phyloP scores from a whole-genome alignment of 306 rosid species.

The Cucurbita moschata region DNA sequence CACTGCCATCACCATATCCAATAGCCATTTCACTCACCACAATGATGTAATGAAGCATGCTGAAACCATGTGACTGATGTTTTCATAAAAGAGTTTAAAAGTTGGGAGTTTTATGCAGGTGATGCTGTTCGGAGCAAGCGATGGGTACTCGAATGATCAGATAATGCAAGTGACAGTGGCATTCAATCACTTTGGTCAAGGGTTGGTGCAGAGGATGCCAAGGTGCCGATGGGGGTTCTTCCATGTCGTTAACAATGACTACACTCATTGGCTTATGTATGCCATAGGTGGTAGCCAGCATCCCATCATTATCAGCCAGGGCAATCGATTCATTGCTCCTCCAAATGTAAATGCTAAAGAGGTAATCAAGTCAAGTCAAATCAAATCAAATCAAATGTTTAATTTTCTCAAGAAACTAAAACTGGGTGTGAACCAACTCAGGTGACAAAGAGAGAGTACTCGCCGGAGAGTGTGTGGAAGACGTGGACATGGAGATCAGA shows the following conservation, averaged over 20 bases:
- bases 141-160: conserved; percentile 17
- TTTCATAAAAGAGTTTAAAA: background rate
- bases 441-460: conserved; percentile 61
- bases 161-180: conserved; percentile 69
- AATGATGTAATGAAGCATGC: conserved; percentile 23
- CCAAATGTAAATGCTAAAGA: conserved; percentile 19
- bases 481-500: conserved; percentile 71
- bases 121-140: conserved; percentile 65
- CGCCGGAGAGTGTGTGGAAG: conserved; percentile 20
- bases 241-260: conserved; percentile 65
- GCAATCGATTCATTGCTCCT: conserved; percentile 55
- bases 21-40: conserved; percentile 58
- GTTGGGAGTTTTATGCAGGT: conserved; percentile 21
- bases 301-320: conserved; percentile 73
- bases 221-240: conserved; percentile 54
- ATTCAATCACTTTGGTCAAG: conserved; percentile 69
- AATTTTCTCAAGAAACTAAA: background rate
- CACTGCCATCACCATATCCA: conserved; percentile 77
- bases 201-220: conserved; percentile 69
- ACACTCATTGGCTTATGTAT: conserved; percentile 76
- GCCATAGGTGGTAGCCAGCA: conserved; percentile 70
- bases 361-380: conserved; percentile 18
- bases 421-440: background rate
- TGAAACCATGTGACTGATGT: background rate
- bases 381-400: background rate